Conservation (phyloP, 2,329 filamentous ascomycete genomes). For the Aspergillus intermedius region DNA sequence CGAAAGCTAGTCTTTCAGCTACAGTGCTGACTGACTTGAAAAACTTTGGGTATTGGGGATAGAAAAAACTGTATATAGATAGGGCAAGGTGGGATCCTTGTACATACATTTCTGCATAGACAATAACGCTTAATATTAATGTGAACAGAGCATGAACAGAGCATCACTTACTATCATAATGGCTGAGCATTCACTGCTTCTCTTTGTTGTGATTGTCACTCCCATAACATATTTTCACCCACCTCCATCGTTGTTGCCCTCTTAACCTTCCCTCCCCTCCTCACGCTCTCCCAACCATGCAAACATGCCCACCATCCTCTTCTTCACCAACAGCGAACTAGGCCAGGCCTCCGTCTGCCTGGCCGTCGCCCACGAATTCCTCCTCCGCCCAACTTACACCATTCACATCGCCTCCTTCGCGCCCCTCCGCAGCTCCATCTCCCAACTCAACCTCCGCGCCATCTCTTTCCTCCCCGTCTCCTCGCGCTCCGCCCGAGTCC, state of each 20-base stretch:
- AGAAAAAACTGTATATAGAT: background rate
- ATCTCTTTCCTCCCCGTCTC: background rate
- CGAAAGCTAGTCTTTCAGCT: no score
- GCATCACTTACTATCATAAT: background rate
- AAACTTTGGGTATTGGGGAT: background rate
- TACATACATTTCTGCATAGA: background rate
- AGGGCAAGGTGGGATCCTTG: background rate
- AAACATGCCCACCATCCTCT: constrained; percentile 22
- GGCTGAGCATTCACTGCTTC: background rate
- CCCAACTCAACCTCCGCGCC: constrained; percentile 12
- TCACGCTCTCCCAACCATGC: background rate
- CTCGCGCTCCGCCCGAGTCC: background rate
- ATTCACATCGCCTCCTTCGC: constrained; percentile 39
- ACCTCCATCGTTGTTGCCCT: background rate
- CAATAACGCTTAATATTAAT: no score
- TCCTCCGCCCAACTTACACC: constrained; percentile 25
- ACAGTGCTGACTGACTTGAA: no score
- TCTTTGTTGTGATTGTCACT: background rate
- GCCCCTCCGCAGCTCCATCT: constrained; percentile 20
- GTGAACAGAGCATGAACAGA: background rate
- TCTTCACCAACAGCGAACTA: constrained; percentile 37
- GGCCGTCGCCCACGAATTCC: constrained; percentile 32
- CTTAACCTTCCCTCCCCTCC: background rate
- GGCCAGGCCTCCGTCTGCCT: constrained; percentile 40
- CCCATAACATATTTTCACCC: background rate